Percentiles rank a stretch among this genome's conserved stretches.
These are phyloP conservation scores for Moringa oleifera DNA, from an alignment of 345 rosid genomes.

Conservation along the genomic window DNA sequence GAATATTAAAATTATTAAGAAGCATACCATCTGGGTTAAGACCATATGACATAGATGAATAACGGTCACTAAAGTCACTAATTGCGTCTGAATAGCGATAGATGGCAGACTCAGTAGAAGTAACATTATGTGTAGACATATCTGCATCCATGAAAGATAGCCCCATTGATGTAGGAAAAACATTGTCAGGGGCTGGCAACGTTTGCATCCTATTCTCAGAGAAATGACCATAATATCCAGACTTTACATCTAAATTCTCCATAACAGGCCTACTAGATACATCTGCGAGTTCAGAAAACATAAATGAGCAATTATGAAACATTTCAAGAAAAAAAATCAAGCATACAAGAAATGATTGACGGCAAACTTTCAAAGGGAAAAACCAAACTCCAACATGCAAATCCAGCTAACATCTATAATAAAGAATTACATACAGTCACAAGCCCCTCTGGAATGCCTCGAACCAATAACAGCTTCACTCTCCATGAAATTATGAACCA, in stretches of 20 bases:
- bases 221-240: conserved; percentile 7
- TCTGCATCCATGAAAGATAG: conserved; percentile 20
- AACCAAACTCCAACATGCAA: not conserved
- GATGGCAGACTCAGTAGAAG: conserved; percentile 29
- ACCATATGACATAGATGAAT: conserved; percentile 26
- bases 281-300: conserved; percentile 34
- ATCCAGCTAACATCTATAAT: not conserved
- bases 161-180: conserved; percentile 6
- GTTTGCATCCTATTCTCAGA: conserved; percentile 23
- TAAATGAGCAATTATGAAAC: conserved; percentile 18
- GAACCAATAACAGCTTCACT: conserved; percentile 22
- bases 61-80: conserved; percentile 27
- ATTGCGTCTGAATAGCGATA: conserved; percentile 31
- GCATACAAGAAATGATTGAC: conserved; percentile 5
- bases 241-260: conserved; percentile 19
- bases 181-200: conserved; percentile 23
- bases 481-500: conserved; percentile 15
- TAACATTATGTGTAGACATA: conserved; percentile 18
- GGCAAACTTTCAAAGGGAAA: conserved; percentile 6
- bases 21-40: conserved; percentile 20
- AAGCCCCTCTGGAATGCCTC: conserved; percentile 15
- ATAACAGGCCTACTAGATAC: conserved; percentile 22
- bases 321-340: not conserved
- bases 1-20: conserved; percentile 23
- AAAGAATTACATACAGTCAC: conserved; percentile 29